A percentile compares a stretch with the other conserved stretches of the same genome.
Conservation (phyloP, 305 asterid species). For the Fraxinus ornus region DNA sequence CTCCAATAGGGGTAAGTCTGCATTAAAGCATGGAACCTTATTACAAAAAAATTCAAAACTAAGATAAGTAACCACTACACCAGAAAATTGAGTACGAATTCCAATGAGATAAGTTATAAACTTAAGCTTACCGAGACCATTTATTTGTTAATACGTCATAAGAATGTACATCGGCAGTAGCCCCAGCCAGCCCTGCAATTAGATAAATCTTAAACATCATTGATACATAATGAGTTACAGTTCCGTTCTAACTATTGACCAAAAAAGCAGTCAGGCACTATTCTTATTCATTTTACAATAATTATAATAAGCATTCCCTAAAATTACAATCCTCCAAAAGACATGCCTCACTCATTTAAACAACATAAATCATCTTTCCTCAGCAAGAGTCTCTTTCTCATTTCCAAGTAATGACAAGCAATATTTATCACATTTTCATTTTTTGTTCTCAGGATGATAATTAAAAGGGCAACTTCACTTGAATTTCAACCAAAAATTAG, state of each 20-base stretch:
- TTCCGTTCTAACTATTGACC: not conserved
- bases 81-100: not conserved
- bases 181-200: conserved; percentile 93
- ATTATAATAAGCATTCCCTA: not conserved
- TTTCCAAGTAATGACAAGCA: not conserved
- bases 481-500: not conserved
- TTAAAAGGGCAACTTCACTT: not conserved
- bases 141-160: conserved; percentile 86
- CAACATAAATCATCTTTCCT: conserved; percentile 4
- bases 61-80: conserved; percentile 17
- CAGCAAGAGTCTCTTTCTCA: not conserved
- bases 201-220: conserved; percentile 26
- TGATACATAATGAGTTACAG: not conserved
- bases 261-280: not conserved
- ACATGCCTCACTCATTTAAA: not conserved
- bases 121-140: conserved; percentile 78
- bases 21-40: conserved; percentile 19
- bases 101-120: conserved; percentile 5
- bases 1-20: conserved; percentile 94
- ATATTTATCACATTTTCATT: not conserved
- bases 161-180: conserved; percentile 96
- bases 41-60: conserved; percentile 4
- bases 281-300: not conserved
- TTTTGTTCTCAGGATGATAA: not conserved
- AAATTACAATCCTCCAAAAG: not conserved